Base-by-base conservation (phyloP, 2,329 filamentous ascomycete species). In the Endothia cerciana region DNA sequence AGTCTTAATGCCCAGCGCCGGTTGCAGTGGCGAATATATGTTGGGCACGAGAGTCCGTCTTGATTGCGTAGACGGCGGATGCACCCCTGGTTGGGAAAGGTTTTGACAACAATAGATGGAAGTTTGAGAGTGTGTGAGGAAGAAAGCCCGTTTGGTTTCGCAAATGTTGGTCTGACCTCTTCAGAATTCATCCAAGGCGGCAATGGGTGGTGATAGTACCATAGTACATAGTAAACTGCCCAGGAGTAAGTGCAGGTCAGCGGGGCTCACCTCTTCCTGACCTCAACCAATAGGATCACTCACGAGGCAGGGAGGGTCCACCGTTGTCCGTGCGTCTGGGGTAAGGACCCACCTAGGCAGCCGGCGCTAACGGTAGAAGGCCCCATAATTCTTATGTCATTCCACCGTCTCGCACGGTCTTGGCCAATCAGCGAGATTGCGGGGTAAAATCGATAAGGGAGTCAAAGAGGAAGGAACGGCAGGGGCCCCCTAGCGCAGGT, bases 381-480 rank as follows among this genome's bases (percentile, higher is more conserved):
- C 2, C 56, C 57, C 57, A 59, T 25, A 58, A 22, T 17, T 43
- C 15, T 43, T 41, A 59, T 59, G 57, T 59, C 57, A 59, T 59
- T 22, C 22, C 36, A 8, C 40, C 40, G 28, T 49, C n/a, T 6
- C 22, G 30, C 51, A 61, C 17, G 2, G n/a, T 1, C 19, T 8
- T 51, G 53, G 28, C 64, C 41, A 65, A 65, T 65, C 64, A 65
- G 59, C 45, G 25, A 13, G 22, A 36, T 58, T 65, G 64, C 61
- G 64, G 64, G 64, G 64, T 65, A 62, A 65, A 28, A 62, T 62
- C 64, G 59, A 57, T 65, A 64, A 61, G 63, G 47, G 47, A 1
- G 15, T 51, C 22, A 17, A 51, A 51, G 47, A 51, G 47, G 47
- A 51, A 51, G 47, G 47, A 51, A 51, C 47, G 47, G 47, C 15